Evolutionary conservation across 2,329 filamentous ascomycete species (phyloP), one percentile per base, ranked within the genome.

Genomic region (Talaromyces sp.): DNA sequence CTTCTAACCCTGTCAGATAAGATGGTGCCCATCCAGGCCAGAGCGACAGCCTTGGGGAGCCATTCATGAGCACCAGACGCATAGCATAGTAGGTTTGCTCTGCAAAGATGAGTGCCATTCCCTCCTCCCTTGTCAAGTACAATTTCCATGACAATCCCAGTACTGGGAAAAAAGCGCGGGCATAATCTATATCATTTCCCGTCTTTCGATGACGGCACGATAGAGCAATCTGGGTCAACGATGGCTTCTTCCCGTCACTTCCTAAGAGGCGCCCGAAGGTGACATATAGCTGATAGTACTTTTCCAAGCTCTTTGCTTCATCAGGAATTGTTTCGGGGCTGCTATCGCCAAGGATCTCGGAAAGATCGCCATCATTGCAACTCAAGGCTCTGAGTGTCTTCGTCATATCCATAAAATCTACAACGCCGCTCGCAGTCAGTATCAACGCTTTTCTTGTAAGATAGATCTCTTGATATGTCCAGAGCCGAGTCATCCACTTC

Each of bases 401-500:
- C 3, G 22, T 10, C 28, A 54, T 45, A n/a, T 8, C 21, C 8
- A 54, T 22, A 25, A 33, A 54, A 21, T 54, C 52, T 2, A 54
- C 39, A 17, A 54, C 1, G 13, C 52, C 52, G 10, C 11, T 45
- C 6, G 11, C 17, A 2, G 52, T 54, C 25, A 54, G 4, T 9
- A 54, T 17, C 0, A 54, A 3, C 8, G 52, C 52, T 33, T 54
- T 54, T 35, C 39, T 54, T 9, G 39, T 33, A 13, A 54, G 52
- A 19, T 45, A 45, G 6, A 54, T 45, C 7, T 54, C 52, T 22
- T 54, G 52, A 45, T 43, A 54, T 10, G 52, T 54, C 39, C 52
- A 54, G 5, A 54, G 17, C 21, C 52, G 39, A 6, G 37, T 54
- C 52, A 54, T 54, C 52, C 52, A 54, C 25, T 54, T 43, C 19